A percentile compares a stretch with the other conserved stretches of the same genome.
Evolutionary conservation across 2,329 filamentous ascomycete species (phyloP).

Genomic region (Trichoderma sp.): DNA sequence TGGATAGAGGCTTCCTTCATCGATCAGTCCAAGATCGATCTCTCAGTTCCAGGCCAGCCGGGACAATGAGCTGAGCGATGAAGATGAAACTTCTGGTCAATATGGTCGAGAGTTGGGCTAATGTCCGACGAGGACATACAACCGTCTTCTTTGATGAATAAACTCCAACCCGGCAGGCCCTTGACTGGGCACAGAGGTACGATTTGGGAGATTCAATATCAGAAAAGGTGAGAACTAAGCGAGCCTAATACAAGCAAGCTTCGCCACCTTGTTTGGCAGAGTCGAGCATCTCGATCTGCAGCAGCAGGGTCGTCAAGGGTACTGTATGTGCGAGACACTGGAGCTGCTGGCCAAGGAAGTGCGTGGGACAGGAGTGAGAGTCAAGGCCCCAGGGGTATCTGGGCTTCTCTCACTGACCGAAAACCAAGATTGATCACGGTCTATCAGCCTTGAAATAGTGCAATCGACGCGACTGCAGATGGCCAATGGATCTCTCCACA

Average conservation of each 20-base stretch:
- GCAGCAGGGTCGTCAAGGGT: conserved; percentile 5
- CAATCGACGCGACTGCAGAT: conserved; percentile 6
- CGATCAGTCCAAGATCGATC: not conserved
- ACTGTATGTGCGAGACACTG: conserved; percentile 1
- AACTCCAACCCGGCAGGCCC: not conserved
- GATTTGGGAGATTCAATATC: conserved; percentile 3
- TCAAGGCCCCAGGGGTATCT: not conserved
- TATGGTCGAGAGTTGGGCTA: not conserved
- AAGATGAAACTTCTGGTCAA: not conserved
- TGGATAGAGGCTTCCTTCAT: not conserved
- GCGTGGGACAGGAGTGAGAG: not conserved
- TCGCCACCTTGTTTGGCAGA: conserved; percentile 20
- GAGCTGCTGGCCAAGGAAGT: not conserved
- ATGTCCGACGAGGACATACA: not conserved
- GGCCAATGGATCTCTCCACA: conserved; percentile 1
- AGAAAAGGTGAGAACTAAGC: not conserved
- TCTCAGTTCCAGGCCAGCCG: conserved; percentile 5
- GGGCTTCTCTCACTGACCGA: conserved; percentile 1
- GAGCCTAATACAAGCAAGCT: conserved; percentile 21
- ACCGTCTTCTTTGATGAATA: not conserved
- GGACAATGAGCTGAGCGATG: not conserved
- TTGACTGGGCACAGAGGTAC: not conserved
- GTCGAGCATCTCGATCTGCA: conserved; percentile 22
- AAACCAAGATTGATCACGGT: not conserved
- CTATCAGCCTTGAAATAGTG: not conserved